These are phyloP conservation scores for Talaromyces sp. DNA, from an alignment of 2,329 filamentous ascomycete species.

Conservation along the genomic window DNA sequence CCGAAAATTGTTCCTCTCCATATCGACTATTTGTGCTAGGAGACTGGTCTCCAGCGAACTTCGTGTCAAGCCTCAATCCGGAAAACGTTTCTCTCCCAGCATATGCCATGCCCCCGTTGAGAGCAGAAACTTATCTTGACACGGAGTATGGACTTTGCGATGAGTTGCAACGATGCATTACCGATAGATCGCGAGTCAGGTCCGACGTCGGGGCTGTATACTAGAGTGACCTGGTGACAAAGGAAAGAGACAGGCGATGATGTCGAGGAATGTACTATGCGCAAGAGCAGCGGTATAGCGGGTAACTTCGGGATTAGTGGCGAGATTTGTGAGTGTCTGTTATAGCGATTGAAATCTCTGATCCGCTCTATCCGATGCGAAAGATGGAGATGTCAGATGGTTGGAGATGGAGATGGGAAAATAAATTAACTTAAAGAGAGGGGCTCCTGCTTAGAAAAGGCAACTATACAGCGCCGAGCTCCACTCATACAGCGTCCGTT, in stretches of 20 bases:
- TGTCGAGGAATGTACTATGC: background rate
- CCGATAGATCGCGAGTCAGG: background rate
- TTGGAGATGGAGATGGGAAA: slow-evolving; percentile 6
- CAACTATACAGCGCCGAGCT: background rate
- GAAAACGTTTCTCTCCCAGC: slow-evolving; percentile 33
- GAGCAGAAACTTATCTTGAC: slow-evolving; percentile 21
- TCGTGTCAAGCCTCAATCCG: slow-evolving; percentile 40
- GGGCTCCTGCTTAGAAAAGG: background rate
- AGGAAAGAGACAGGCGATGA: background rate
- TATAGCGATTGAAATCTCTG: background rate
- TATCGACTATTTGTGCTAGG: slow-evolving; percentile 26
- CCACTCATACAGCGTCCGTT: background rate
- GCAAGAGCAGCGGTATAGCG: slow-evolving; percentile 13
- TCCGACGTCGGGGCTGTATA: background rate
- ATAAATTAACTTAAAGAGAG: slow-evolving; percentile 3
- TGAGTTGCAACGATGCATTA: slow-evolving; percentile 19
- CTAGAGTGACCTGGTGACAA: background rate
- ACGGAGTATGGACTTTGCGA: slow-evolving; percentile 16
- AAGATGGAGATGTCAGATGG: slow-evolving; percentile 7
- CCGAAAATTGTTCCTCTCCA: slow-evolving; percentile 12
- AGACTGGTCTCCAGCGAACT: slow-evolving; percentile 29
- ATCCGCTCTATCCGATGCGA: background rate
- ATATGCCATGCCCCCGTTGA: slow-evolving; percentile 38
- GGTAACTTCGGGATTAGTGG: background rate
- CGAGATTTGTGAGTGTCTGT: background rate